phyloP scores from a whole-genome alignment of 148 eudicot species.

The Rhododendron ferrugineum region DNA sequence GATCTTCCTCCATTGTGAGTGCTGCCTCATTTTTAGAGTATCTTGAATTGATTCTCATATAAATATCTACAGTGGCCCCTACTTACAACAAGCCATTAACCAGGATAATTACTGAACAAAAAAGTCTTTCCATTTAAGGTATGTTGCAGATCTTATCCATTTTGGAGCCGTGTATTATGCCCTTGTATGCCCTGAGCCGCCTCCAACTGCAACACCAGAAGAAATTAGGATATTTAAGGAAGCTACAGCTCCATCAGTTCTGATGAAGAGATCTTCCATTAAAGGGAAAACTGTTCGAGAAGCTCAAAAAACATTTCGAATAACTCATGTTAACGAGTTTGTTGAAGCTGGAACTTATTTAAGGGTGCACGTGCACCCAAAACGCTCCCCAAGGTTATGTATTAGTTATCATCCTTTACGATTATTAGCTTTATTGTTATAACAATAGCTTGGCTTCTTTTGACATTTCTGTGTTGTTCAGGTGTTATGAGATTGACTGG shows the following conservation, averaged over 20 bases:
- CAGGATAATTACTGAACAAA: slow-evolving; percentile 7
- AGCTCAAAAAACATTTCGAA: slow-evolving; percentile 77
- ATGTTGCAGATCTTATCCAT: slow-evolving; percentile 84
- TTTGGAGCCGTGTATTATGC: slow-evolving; percentile 96
- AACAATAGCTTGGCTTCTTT: slow-evolving; percentile 1
- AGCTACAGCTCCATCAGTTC: slow-evolving; percentile 65
- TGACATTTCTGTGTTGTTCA: slow-evolving; percentile 26
- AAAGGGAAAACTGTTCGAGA: slow-evolving; percentile 89
- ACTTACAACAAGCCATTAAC: neutral
- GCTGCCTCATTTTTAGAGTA: neutral
- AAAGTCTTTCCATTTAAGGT: slow-evolving; percentile 36
- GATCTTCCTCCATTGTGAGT: slow-evolving; percentile 82
- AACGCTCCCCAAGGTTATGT: slow-evolving; percentile 83
- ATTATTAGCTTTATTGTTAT: neutral
- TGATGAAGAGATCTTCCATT: slow-evolving; percentile 55
- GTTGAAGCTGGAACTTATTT: slow-evolving; percentile 92
- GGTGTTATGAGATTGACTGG: slow-evolving; percentile 99
- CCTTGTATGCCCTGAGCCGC: slow-evolving; percentile 83
- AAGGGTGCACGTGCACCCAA: slow-evolving; percentile 93
- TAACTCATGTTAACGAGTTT: slow-evolving; percentile 51
- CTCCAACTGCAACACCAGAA: slow-evolving; percentile 76
- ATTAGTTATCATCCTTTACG: neutral
- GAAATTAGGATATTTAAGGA: slow-evolving; percentile 54
- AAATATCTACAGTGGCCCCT: neutral
- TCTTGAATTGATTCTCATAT: neutral